phyloP scores from a whole-genome alignment of 805 yeast genomes.

The Candida michaelii region DNA sequence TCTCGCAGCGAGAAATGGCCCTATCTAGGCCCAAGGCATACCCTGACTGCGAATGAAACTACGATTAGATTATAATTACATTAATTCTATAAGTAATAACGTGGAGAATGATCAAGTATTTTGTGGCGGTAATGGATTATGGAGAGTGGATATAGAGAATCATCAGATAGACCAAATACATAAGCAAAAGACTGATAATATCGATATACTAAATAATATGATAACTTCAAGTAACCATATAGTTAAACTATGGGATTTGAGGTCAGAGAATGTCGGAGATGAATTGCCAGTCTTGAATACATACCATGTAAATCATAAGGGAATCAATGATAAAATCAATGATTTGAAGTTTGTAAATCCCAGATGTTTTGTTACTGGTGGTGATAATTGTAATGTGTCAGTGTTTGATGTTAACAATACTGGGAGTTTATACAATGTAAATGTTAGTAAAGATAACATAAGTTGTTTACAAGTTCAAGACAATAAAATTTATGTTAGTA shows the following conservation, averaged over 20 bases:
- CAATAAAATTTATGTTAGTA: slow-evolving; percentile 17
- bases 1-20: too few relatives aligned
- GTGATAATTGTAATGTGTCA: slow-evolving; percentile 22
- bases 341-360: slow-evolving; percentile 21
- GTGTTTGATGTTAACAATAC: slow-evolving; percentile 23
- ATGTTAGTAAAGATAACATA: slow-evolving; percentile 25
- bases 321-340: slow-evolving; percentile 19
- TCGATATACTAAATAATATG: slow-evolving; percentile 5
- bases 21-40: background rate
- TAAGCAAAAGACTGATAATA: background rate
- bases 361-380: slow-evolving; percentile 24
- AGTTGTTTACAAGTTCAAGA: slow-evolving; percentile 18
- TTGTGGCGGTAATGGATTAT: slow-evolving; percentile 7
- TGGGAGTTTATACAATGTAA: slow-evolving; percentile 17
- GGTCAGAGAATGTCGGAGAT: background rate
- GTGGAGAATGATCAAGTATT: slow-evolving; percentile 2
- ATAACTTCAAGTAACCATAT: slow-evolving; percentile 18
- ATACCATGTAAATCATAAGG: slow-evolving; percentile 2
- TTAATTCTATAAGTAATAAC: slow-evolving; percentile 1
- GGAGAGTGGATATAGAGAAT: slow-evolving; percentile 3
- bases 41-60: slow-evolving; percentile 8
- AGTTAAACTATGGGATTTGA: slow-evolving; percentile 22
- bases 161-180: background rate
- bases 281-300: slow-evolving; percentile 5
- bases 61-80: slow-evolving; percentile 4